phyloP scores from a whole-genome alignment of 2,329 filamentous ascomycete genomes.

The Penicillium nordicum region DNA sequence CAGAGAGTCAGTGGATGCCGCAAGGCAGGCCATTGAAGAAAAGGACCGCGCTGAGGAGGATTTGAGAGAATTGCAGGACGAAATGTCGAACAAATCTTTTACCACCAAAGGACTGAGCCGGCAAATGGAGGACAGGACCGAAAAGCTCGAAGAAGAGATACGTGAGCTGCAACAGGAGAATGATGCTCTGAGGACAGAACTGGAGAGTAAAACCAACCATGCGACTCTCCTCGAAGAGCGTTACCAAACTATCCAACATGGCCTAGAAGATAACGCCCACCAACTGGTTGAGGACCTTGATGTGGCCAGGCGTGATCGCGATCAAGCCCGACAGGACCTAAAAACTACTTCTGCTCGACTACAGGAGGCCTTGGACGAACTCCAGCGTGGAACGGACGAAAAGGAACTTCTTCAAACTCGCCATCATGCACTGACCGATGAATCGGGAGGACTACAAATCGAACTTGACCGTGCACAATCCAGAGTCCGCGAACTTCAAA shows the following conservation, averaged over 20 bases:
- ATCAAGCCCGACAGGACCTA: slow-evolving; percentile 46
- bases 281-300: slow-evolving; percentile 46
- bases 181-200: slow-evolving; percentile 40
- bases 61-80: slow-evolving; percentile 64
- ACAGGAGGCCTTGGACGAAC: slow-evolving; percentile 56
- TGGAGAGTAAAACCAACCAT: slow-evolving; percentile 44
- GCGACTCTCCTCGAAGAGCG: slow-evolving; percentile 52
- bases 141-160: slow-evolving; percentile 65
- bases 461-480: slow-evolving; percentile 54
- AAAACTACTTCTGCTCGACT: slow-evolving; percentile 47
- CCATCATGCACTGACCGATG: slow-evolving; percentile 63
- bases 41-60: slow-evolving; percentile 52
- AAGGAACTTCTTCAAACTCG: slow-evolving; percentile 67
- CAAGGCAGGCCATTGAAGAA: slow-evolving; percentile 51
- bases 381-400: slow-evolving; percentile 57
- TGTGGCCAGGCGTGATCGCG: slow-evolving; percentile 41
- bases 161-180: slow-evolving; percentile 51
- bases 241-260: slow-evolving; percentile 38
- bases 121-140: slow-evolving; percentile 69
- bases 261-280: slow-evolving; percentile 36
- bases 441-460: slow-evolving; percentile 64
- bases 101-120: slow-evolving; percentile 70
- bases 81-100: slow-evolving; percentile 75
- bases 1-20: slow-evolving; percentile 44
- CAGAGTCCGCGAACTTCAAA: slow-evolving; percentile 48